Evolutionary conservation across 805 yeast species (phyloP).

Genomic region (Yarrowia sp.): DNA sequence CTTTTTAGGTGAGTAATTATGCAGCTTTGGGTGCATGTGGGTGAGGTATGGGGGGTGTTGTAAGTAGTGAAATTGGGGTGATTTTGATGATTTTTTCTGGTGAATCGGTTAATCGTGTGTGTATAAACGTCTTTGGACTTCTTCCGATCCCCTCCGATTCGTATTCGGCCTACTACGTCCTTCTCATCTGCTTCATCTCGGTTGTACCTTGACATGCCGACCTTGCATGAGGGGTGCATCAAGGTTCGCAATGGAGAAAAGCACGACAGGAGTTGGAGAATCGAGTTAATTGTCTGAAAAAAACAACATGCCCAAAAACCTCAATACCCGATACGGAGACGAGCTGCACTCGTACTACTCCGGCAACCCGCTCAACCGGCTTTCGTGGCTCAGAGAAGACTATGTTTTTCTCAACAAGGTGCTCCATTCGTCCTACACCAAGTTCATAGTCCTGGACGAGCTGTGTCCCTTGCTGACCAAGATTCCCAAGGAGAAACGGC

Average conservation of each 20-base stretch:
- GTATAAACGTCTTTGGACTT: no score
- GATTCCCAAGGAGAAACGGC: constrained; percentile 3
- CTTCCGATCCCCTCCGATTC: no score
- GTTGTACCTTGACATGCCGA: neutral
- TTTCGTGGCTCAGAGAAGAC: constrained; percentile 61
- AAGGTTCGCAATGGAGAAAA: neutral
- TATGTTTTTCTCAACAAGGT: constrained; percentile 48
- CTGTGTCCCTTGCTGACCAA: constrained; percentile 33
- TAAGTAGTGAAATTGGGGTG: no score
- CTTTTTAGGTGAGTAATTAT: no score
- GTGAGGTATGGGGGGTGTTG: no score
- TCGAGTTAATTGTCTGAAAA: no score
- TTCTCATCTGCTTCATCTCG: neutral
- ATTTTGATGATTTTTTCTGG: no score
- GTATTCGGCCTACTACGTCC: no score
- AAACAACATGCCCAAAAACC: neutral
- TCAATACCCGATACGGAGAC: constrained; percentile 31
- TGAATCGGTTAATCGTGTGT: no score
- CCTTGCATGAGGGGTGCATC: constrained; percentile 8
- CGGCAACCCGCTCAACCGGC: constrained; percentile 56
- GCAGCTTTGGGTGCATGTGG: no score
- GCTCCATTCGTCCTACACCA: constrained; percentile 45
- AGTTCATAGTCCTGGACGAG: constrained; percentile 46
- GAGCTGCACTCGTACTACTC: constrained; percentile 43
- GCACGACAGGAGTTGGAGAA: no score